Evolutionary conservation across 164 flowering plant genomes (phyloP).

Genomic region (Magnolia sinica): DNA sequence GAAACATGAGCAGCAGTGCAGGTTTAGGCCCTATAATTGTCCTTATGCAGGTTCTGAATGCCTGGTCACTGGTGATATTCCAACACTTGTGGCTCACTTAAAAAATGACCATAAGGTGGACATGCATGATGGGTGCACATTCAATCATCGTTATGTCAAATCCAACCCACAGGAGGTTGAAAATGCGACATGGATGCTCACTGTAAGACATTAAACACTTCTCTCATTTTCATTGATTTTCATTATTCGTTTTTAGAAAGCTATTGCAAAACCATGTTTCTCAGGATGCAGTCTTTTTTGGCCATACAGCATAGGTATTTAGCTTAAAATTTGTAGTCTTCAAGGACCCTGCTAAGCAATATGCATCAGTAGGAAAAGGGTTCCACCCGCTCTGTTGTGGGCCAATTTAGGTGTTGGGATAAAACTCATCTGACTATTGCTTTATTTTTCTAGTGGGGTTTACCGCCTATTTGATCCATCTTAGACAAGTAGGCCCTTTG

Average conservation of each 20-base stretch:
- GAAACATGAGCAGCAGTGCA: conserved; percentile 56
- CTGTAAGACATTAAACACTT: conserved; percentile 39
- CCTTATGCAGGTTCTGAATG: conserved; percentile 90
- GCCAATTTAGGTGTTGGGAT: no score
- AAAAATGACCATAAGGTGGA: conserved; percentile 93
- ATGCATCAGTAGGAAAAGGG: no score
- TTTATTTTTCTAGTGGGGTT: no score
- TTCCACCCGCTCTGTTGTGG: no score
- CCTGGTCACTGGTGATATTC: conserved; percentile 69
- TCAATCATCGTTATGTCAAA: conserved; percentile 90
- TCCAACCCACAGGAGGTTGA: conserved; percentile 93
- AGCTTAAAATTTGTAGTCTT: no score
- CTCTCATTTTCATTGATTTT: not conserved
- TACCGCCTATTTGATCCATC: no score
- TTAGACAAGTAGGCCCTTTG: no score
- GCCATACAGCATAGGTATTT: no score
- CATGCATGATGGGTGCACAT: conserved; percentile 88
- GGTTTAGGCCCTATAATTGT: conserved; percentile 51
- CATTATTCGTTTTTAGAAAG: no score
- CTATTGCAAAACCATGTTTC: not conserved
- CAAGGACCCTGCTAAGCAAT: no score
- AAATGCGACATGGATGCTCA: conserved; percentile 93
- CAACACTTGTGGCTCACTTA: conserved; percentile 72
- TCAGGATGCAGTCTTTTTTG: not conserved
- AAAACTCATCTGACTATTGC: no score